These are phyloP conservation scores for Linum lewisii DNA, from an alignment of 345 rosid species.

Conservation along the genomic window DNA sequence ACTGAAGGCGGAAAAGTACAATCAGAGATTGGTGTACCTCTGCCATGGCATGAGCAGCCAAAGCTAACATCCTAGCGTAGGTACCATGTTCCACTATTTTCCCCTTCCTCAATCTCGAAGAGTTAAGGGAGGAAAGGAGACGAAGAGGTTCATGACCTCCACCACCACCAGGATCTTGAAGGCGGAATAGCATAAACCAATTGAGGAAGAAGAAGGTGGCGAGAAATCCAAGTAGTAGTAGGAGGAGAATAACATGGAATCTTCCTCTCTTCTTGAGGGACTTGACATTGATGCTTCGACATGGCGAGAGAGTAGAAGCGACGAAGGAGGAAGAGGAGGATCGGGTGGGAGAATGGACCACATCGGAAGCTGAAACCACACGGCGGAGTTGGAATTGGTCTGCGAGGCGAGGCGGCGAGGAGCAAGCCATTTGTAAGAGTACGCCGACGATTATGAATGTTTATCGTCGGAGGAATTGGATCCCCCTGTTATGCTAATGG, in stretches of 20 bases:
- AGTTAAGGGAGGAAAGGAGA: slow-evolving; percentile 24
- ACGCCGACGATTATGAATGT: neutral
- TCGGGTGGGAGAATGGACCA: neutral
- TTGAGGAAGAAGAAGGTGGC: slow-evolving; percentile 60
- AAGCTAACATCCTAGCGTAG: slow-evolving; percentile 72
- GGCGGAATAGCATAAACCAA: slow-evolving; percentile 61
- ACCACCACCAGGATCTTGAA: slow-evolving; percentile 39
- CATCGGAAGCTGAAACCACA: neutral
- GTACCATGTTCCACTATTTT: slow-evolving; percentile 39
- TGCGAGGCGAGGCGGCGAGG: neutral
- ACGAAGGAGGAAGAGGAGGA: neutral
- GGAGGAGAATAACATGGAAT: neutral
- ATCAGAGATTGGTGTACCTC: slow-evolving; percentile 44
- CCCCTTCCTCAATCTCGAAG: slow-evolving; percentile 32
- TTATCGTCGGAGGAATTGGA: too few species aligned
- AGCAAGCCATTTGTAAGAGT: neutral
- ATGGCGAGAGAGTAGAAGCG: neutral
- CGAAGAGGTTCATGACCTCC: slow-evolving; percentile 11
- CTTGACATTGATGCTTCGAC: neutral
- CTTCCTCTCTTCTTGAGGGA: neutral
- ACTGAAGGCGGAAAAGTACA: neutral
- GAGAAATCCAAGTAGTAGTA: slow-evolving; percentile 29
- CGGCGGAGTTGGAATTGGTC: neutral
- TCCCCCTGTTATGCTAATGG: too few species aligned
- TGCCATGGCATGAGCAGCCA: slow-evolving; percentile 89